These are phyloP conservation scores for Aquilaria malaccensis DNA, from an alignment of 345 rosid genomes.

Conservation along the genomic window DNA sequence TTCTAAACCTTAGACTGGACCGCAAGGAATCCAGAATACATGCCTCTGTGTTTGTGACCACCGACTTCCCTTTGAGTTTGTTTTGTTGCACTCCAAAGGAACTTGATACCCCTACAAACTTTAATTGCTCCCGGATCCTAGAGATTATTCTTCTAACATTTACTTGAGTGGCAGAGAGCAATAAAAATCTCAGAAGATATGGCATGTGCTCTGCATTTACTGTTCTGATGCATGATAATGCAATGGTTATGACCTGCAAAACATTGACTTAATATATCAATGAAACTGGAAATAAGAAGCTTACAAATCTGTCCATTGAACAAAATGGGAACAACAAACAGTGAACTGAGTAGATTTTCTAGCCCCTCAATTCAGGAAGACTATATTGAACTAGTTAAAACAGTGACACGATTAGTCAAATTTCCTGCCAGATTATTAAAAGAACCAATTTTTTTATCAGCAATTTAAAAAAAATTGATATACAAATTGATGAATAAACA, in stretches of 20 bases:
- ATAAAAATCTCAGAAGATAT: slow-evolving; percentile 59
- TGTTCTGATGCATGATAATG: slow-evolving; percentile 70
- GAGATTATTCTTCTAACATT: slow-evolving; percentile 68
- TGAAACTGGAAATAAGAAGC: not conserved
- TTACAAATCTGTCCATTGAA: no score
- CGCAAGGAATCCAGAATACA: slow-evolving; percentile 68
- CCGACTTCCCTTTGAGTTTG: slow-evolving; percentile 62
- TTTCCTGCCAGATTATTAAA: no score
- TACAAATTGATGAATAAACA: no score
- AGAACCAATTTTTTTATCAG: no score
- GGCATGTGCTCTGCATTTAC: slow-evolving; percentile 70
- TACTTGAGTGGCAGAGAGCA: slow-evolving; percentile 65
- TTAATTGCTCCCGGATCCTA: slow-evolving; percentile 60
- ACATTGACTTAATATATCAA: slow-evolving; percentile 2
- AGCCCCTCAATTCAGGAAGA: no score
- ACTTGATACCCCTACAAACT: slow-evolving; percentile 48
- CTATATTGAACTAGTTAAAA: no score
- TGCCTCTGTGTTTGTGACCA: slow-evolving; percentile 41
- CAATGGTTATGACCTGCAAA: slow-evolving; percentile 55
- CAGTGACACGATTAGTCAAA: no score
- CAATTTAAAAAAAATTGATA: no score
- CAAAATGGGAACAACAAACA: no score
- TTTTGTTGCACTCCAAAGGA: slow-evolving; percentile 28
- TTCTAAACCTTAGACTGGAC: slow-evolving; percentile 76
- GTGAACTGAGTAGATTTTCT: no score